phyloP scores from a whole-genome alignment of 169 alveolate genomes.

The Plasmodium fragile region DNA sequence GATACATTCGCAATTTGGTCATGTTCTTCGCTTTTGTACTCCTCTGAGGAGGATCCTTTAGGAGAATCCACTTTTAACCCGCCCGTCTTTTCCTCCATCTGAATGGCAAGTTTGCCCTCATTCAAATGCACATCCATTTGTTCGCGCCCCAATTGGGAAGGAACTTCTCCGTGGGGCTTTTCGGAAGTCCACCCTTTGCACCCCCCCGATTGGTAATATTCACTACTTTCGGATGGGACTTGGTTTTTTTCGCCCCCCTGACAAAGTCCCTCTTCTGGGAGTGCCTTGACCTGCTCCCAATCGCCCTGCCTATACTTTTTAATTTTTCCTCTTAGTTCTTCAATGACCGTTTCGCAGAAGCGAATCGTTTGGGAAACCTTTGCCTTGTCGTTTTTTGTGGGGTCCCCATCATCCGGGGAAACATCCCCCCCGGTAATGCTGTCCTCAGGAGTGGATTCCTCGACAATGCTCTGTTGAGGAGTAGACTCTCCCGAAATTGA shows the following conservation, averaged over 20 bases:
- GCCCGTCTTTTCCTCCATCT: background rate
- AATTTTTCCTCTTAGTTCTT: constrained; percentile 6
- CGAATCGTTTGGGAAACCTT: background rate
- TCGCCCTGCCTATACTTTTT: constrained; percentile 3
- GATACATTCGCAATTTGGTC: background rate
- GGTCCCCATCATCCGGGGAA: background rate
- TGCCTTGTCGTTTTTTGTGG: background rate
- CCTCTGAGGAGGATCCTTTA: background rate
- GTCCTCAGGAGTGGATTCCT: background rate
- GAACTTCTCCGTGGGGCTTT: background rate
- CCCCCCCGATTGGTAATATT: background rate
- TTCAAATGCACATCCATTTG: background rate
- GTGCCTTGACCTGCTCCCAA: background rate
- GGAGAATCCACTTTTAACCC: background rate
- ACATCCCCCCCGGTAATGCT: background rate
- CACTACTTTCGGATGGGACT: background rate
- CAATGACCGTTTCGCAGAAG: constrained; percentile 28
- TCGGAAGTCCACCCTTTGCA: background rate
- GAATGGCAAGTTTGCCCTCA: background rate
- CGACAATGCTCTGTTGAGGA: background rate
- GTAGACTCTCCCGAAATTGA: background rate
- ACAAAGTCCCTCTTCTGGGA: background rate
- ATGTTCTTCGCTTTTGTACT: background rate
- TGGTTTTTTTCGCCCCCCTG: constrained; percentile 3
- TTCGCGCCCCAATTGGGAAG: background rate